Evolutionary conservation across 495 filamentous ascomycete species (phyloP).

Genomic region (Neurospora sp.): DNA sequence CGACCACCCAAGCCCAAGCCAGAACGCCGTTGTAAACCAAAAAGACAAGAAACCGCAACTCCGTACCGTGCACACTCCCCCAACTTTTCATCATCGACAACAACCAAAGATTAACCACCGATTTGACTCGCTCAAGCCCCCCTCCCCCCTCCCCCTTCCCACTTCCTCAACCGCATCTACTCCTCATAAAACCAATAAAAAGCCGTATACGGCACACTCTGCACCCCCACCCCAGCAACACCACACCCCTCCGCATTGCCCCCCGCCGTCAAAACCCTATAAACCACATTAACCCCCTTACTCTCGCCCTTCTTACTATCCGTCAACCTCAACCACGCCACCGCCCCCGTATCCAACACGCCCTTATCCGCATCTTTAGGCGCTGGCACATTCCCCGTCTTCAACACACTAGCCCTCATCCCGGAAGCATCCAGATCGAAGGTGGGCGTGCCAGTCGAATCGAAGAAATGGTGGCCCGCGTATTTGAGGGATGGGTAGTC

Average conservation of each 20-base stretch:
- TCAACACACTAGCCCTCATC: conserved; percentile 30
- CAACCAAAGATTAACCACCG: neutral
- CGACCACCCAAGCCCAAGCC: neutral
- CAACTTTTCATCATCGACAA: too few species aligned
- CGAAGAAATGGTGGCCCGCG: conserved; percentile 61
- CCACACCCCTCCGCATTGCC: conserved; percentile 44
- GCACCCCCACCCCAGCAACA: conserved; percentile 23
- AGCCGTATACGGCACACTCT: conserved; percentile 53
- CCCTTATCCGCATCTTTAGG: conserved; percentile 38
- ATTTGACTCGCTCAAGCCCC: neutral
- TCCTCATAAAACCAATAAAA: conserved; percentile 60
- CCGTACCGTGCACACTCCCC: neutral
- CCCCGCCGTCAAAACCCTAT: conserved; percentile 59
- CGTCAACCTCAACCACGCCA: conserved; percentile 54
- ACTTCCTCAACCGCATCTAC: too few species aligned
- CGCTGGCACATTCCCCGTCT: conserved; percentile 41
- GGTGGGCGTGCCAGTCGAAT: conserved; percentile 35
- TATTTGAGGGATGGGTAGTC: conserved; percentile 18
- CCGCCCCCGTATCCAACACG: conserved; percentile 37
- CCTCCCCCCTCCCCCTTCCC: too few species aligned
- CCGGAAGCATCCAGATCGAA: conserved; percentile 41
- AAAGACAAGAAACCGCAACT: neutral
- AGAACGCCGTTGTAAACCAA: neutral
- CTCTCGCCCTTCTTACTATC: conserved; percentile 33
- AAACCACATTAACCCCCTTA: conserved; percentile 43